These are phyloP conservation scores for Trichoderma erinaceum DNA, from an alignment of 495 filamentous ascomycete genomes.

Conservation along the genomic window DNA sequence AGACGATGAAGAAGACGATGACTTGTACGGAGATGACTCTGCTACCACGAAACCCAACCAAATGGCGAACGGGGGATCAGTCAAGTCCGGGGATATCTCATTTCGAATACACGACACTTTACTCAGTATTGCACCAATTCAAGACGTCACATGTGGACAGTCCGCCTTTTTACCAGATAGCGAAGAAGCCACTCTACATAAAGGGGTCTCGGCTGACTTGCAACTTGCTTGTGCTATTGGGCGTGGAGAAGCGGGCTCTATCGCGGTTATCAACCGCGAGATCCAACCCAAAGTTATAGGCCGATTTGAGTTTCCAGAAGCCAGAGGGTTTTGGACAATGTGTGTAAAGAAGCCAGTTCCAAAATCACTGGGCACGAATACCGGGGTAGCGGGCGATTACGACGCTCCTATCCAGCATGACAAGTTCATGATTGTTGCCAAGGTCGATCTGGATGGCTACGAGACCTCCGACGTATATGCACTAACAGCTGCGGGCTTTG, in stretches of 20 bases:
- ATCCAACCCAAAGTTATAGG: conserved; percentile 62
- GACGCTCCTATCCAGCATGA: conserved; percentile 53
- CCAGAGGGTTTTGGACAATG: conserved; percentile 58
- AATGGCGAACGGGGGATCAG: conserved; percentile 23
- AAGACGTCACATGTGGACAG: conserved; percentile 60
- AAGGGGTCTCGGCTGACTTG: conserved; percentile 48
- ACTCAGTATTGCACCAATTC: conserved; percentile 69
- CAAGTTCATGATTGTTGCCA: conserved; percentile 63
- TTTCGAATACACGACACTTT: conserved; percentile 75
- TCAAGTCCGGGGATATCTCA: conserved; percentile 54
- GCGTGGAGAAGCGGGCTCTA: conserved; percentile 57
- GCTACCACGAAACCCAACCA: conserved; percentile 25
- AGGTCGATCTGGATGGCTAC: conserved; percentile 47
- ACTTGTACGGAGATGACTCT: conserved; percentile 66
- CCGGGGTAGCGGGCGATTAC: conserved; percentile 44
- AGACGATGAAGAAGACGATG: conserved; percentile 46
- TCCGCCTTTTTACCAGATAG: conserved; percentile 36
- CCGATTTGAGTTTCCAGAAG: conserved; percentile 55
- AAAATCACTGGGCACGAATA: conserved; percentile 43
- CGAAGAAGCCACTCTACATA: conserved; percentile 37
- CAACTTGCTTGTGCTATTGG: conserved; percentile 71
- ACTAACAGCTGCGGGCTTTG: conserved; percentile 56
- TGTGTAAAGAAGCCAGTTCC: conserved; percentile 52
- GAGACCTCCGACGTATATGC: conserved; percentile 57
- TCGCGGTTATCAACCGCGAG: conserved; percentile 69